phyloP scores from a whole-genome alignment of 768 basidiomycete species.

The Fibroporia radiculosa region DNA sequence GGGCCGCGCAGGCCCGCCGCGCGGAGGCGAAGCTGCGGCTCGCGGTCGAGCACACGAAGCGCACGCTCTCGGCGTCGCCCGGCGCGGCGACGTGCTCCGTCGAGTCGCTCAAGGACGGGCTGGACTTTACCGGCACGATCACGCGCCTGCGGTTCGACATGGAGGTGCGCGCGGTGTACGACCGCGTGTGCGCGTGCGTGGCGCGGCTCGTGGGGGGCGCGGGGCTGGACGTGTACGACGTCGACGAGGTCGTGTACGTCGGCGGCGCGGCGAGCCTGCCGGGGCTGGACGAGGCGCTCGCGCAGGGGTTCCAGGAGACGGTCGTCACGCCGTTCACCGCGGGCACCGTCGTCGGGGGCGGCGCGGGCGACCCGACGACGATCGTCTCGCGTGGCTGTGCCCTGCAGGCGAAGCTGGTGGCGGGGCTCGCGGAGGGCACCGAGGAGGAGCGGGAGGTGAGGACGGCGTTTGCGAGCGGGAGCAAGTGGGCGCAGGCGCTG shows the following conservation, averaged over 20 bases:
- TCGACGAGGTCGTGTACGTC: slow-evolving; percentile 77
- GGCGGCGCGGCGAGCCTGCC: slow-evolving; percentile 71
- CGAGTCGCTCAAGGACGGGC: slow-evolving; percentile 88
- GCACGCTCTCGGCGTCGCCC: slow-evolving; percentile 79
- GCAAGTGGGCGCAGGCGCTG: slow-evolving; percentile 34
- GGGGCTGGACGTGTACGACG: slow-evolving; percentile 51
- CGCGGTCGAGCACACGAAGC: slow-evolving; percentile 91
- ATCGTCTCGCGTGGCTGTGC: slow-evolving; percentile 74
- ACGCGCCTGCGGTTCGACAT: slow-evolving; percentile 42
- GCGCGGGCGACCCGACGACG: slow-evolving; percentile 70
- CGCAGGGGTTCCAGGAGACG: slow-evolving; percentile 50
- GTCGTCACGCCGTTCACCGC: slow-evolving; percentile 58
- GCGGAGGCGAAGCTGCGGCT: slow-evolving; percentile 91
- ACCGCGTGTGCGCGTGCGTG: slow-evolving; percentile 43
- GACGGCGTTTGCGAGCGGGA: slow-evolving; percentile 39
- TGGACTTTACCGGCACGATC: slow-evolving; percentile 77
- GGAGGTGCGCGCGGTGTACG: slow-evolving; percentile 50
- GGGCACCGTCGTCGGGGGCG: slow-evolving; percentile 64
- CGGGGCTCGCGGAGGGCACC: slow-evolving; percentile 31
- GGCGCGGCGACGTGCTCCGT: slow-evolving; percentile 89
- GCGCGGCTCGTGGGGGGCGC: slow-evolving; percentile 43
- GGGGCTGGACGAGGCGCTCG: slow-evolving; percentile 57
- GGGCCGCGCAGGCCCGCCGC: slow-evolving; percentile 58
- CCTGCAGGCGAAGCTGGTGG: slow-evolving; percentile 60
- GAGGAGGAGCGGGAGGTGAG: slow-evolving; percentile 43